Conservation (phyloP, 495 filamentous ascomycete genomes). For the Hypoxylon subgilvum region DNA sequence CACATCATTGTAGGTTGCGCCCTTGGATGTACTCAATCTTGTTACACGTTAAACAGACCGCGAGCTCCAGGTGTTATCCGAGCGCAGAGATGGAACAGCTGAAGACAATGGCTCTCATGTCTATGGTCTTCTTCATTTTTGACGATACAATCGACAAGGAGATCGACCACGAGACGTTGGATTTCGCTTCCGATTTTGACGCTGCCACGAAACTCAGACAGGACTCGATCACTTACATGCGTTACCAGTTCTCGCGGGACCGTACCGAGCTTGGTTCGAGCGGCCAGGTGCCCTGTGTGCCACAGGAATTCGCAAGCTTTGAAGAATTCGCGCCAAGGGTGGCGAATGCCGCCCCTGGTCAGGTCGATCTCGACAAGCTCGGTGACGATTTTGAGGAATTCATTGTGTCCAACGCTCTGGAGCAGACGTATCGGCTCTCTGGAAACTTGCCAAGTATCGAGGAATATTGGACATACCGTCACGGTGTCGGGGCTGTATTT, state of each 20-base stretch:
- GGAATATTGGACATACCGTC: slow-evolving; percentile 11
- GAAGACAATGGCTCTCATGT: slow-evolving; percentile 11
- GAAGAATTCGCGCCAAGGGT: slow-evolving; percentile 2
- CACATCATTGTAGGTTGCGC: slow-evolving; percentile 1
- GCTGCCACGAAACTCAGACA: slow-evolving; percentile 7
- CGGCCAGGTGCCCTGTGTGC: neutral
- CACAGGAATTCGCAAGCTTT: slow-evolving; percentile 7
- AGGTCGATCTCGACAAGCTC: neutral
- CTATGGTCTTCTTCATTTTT: slow-evolving; percentile 13
- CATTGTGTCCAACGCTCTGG: neutral
- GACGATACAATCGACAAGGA: slow-evolving; percentile 17
- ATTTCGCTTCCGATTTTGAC: slow-evolving; percentile 12
- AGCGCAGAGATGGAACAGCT: neutral
- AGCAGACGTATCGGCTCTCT: slow-evolving; percentile 5
- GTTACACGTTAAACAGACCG: neutral
- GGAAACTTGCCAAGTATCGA: slow-evolving; percentile 5
- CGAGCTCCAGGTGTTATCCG: slow-evolving; percentile 1
- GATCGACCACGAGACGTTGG: neutral
- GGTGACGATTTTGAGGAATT: slow-evolving; percentile 8
- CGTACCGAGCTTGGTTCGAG: neutral
- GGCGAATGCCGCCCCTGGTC: neutral
- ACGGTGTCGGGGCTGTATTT: slow-evolving; percentile 4
- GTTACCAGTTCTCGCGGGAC: neutral
- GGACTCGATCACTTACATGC: slow-evolving; percentile 6
- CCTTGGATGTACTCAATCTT: neutral